Evolutionary conservation across 352 stramenopile genomes (phyloP).

Genomic region (Phytopythium mirpurense): DNA sequence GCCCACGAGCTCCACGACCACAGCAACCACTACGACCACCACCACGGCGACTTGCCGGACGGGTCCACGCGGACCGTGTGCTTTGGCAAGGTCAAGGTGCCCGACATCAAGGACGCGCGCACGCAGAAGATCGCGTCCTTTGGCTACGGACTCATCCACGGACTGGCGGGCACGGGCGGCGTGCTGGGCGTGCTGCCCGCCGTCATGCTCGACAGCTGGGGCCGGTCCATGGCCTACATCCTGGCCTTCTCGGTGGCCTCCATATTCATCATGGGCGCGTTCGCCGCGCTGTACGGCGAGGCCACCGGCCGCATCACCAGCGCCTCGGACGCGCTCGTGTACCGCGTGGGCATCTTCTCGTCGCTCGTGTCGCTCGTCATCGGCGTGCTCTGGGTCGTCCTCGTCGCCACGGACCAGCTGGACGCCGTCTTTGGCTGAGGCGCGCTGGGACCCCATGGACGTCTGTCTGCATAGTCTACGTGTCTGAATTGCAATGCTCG

Average conservation of each 20-base stretch:
- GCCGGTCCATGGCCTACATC: constrained; percentile 68
- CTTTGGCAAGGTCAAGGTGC: constrained; percentile 28
- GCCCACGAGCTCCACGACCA: background rate
- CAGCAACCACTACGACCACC: constrained; percentile 11
- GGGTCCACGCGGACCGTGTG: constrained; percentile 18
- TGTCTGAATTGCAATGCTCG: too few species aligned
- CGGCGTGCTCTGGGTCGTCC: constrained; percentile 53
- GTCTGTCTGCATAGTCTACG: too few species aligned
- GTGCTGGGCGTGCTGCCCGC: constrained; percentile 75
- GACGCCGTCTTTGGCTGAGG: constrained; percentile 34
- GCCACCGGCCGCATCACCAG: constrained; percentile 35
- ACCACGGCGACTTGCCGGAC: constrained; percentile 14
- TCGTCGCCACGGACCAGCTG: constrained; percentile 44
- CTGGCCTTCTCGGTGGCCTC: constrained; percentile 75
- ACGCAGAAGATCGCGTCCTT: constrained; percentile 56
- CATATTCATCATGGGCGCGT: constrained; percentile 85
- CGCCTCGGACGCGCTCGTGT: constrained; percentile 31
- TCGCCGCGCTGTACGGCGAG: constrained; percentile 72
- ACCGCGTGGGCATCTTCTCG: constrained; percentile 52
- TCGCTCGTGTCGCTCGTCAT: constrained; percentile 48
- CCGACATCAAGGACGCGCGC: constrained; percentile 39
- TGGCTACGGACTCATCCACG: constrained; percentile 68
- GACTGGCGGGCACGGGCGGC: constrained; percentile 50
- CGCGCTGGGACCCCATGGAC: too few species aligned
- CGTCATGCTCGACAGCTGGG: constrained; percentile 61